A percentile compares a stretch with the other conserved stretches of the same genome.
phyloP scores from a whole-genome alignment of 202 grass and related monocot species.

The Cymbopogon flexuosus region DNA sequence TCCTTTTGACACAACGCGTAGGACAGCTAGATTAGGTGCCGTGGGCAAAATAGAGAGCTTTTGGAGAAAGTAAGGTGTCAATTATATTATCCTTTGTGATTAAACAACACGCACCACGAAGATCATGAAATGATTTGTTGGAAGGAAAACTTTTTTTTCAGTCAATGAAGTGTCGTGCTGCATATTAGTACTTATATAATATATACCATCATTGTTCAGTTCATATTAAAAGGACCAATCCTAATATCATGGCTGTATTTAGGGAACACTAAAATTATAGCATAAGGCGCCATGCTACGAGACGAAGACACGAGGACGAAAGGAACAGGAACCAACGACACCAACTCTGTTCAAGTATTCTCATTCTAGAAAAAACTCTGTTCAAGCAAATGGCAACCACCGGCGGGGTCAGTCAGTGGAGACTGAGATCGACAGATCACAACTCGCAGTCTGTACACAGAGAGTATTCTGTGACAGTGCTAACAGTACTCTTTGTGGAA shows the following conservation, averaged over 20 bases:
- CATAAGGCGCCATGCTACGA: not conserved
- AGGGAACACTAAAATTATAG: not conserved
- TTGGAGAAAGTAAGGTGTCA: constrained; percentile 32
- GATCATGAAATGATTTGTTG: constrained; percentile 11
- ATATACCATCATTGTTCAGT: not conserved
- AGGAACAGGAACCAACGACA: not conserved
- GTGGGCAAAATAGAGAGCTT: constrained; percentile 17
- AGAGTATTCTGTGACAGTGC: not conserved
- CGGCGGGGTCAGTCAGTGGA: not conserved
- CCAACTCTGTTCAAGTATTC: not conserved
- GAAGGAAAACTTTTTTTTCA: not conserved
- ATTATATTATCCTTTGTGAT: constrained; percentile 10
- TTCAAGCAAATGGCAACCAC: constrained; percentile 6
- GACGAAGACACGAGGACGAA: not conserved
- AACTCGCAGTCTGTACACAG: not conserved
- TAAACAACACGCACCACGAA: constrained; percentile 32
- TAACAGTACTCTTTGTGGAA: not conserved
- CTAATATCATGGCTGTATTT: constrained; percentile 17
- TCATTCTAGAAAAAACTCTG: not conserved
- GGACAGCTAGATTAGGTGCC: constrained; percentile 27
- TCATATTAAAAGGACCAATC: not conserved
- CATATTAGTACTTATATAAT: not conserved
- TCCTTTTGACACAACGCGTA: constrained; percentile 4
- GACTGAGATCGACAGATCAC: constrained; percentile 24
- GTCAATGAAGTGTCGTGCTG: not conserved